Base-by-base conservation (phyloP, 106 monocot genomes). In the Allium cepa region DNA sequence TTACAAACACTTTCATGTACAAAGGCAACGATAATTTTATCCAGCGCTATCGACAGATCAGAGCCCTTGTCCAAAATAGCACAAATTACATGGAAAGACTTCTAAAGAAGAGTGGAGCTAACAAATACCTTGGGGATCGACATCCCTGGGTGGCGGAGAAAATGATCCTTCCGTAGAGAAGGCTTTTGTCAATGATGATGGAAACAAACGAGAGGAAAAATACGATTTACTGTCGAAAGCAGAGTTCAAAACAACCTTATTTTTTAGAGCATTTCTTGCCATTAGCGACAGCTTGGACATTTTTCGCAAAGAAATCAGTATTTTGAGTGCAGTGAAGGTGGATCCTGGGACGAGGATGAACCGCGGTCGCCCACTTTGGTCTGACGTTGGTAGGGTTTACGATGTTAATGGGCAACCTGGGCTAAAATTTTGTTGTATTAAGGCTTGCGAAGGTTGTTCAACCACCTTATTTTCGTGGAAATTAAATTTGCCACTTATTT, bases 241-340 rank as follows among this genome's bases (percentile, higher is more conserved):
- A 36, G 36, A 36, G 5, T 36, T 36, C 36, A 36, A 36, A 36
- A 36, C 36, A 67, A 47, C 49, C 60, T 60, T 73, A 50, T 28
- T 66, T 73, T 57, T 69, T 28, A 84, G 66, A 17, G 55, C 79
- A 16, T 57, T 79, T 47, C 69, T 73, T 5, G 46, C 48, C 8
- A 84, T n/a, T 9, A 73, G 16, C 17, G 73, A 59, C 7, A 79
- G 52, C 79, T 66, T 79, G 65, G 73, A 70, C 75, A 80, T 80
- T 67, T 71, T 1, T 60, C 76, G 36, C 1, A 36, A 36, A 36
- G 36, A 36, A 36, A 36, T 36, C 5, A 36, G 5, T 3, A 36
- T 36, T 36, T 0, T 36, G 36, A 1, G 36, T 36, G 36, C 1
- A 36, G 36, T 36, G 36, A 36, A 36, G 36, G 22, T 22, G 22